Percentiles rank a stretch among this genome's conserved stretches.
These are phyloP conservation scores for Aspergillus puulaauensis DNA, from an alignment of 2,329 filamentous ascomycete species.

Conservation along the genomic window DNA sequence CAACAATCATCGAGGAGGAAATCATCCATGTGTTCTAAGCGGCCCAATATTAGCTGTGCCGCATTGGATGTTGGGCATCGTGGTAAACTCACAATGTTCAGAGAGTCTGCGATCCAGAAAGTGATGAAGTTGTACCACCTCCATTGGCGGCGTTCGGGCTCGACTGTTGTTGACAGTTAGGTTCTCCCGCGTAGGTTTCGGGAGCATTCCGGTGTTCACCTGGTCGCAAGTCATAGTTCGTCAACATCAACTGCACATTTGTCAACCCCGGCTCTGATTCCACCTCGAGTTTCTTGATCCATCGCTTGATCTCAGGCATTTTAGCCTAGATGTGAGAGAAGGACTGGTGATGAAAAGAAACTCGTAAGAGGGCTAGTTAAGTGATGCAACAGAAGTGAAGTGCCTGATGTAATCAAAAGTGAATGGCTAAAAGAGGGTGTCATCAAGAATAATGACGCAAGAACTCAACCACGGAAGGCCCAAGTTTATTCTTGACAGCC, in stretches of 20 bases:
- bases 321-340: constrained; percentile 7
- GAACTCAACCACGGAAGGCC: constrained; percentile 2
- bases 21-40: constrained; percentile 87
- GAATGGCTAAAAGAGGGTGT: not conserved
- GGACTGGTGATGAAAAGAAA: not conserved
- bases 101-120: constrained; percentile 82
- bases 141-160: constrained; percentile 79
- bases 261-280: constrained; percentile 74
- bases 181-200: not conserved
- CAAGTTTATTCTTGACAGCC: not conserved
- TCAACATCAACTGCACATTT: constrained; percentile 79
- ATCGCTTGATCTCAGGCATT: constrained; percentile 29
- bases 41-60: not conserved
- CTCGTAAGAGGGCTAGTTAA: not conserved
- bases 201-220: constrained; percentile 34
- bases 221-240: constrained; percentile 76
- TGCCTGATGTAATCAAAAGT: constrained; percentile 4
- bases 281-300: constrained; percentile 64
- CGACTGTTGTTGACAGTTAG: constrained; percentile 57
- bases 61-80: not conserved
- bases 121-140: constrained; percentile 82
- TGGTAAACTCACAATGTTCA: constrained; percentile 63
- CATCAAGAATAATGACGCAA: constrained; percentile 2
- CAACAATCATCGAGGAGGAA: constrained; percentile 75
- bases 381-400: not conserved